phyloP scores from a whole-genome alignment of 148 eudicot species.

The Rhododendron williamsianum region DNA sequence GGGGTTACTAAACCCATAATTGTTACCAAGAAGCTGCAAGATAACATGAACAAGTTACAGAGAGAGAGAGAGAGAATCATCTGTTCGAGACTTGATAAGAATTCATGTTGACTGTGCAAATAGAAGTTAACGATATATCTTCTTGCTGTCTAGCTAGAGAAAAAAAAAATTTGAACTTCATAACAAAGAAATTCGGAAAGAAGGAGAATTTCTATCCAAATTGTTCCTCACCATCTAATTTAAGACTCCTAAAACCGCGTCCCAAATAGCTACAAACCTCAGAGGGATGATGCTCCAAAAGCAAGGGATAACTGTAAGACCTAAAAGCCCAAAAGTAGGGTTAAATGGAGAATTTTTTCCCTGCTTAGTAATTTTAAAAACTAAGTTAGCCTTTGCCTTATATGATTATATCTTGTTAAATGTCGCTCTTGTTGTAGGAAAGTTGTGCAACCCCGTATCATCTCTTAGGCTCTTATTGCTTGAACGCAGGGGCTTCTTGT shows the following conservation, averaged over 20 bases:
- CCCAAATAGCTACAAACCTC: not conserved
- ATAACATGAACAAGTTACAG: not conserved
- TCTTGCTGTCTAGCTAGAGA: not conserved
- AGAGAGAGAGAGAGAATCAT: not conserved
- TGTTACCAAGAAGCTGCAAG: constrained; percentile 83
- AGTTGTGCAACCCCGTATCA: not conserved
- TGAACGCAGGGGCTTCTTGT: not conserved
- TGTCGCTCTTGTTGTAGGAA: not conserved
- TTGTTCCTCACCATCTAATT: not conserved
- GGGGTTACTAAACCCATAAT: constrained; percentile 86
- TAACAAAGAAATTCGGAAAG: not conserved
- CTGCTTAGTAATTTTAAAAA: not conserved
- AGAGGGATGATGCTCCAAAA: not conserved
- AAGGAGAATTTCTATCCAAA: not conserved
- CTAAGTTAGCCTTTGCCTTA: not conserved
- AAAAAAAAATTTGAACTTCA: not conserved
- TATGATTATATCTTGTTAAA: not conserved
- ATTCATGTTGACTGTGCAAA: not conserved
- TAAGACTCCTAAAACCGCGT: not conserved
- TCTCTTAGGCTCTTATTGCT: not conserved
- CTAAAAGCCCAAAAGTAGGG: not conserved
- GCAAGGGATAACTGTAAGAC: not conserved
- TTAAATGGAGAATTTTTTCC: not conserved
- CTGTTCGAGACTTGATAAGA: not conserved
- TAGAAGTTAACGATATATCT: not conserved